phyloP scores from a whole-genome alignment of 1,139 yeast genomes.

The Debaryomyces udenii region DNA sequence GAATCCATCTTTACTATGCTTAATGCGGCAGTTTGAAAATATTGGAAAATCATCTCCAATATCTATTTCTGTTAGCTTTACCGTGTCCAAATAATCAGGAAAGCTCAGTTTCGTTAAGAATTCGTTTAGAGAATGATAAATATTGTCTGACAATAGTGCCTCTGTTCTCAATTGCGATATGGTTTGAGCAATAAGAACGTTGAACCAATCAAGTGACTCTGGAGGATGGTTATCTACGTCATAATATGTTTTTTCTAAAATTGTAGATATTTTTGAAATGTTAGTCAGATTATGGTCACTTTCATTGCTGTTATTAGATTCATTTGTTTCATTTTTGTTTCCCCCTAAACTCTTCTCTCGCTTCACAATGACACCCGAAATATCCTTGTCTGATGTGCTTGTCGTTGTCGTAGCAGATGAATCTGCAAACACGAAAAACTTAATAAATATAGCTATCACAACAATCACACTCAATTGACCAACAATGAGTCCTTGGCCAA shows the following conservation, averaged over 20 bases:
- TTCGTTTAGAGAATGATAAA: slow-evolving; percentile 72
- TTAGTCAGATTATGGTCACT: slow-evolving; percentile 15
- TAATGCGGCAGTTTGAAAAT: slow-evolving; percentile 87
- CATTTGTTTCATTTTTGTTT: slow-evolving; percentile 18
- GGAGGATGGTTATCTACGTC: slow-evolving; percentile 85
- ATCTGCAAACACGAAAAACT: slow-evolving; percentile 89
- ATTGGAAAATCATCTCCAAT: slow-evolving; percentile 96
- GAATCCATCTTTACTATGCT: slow-evolving; percentile 50
- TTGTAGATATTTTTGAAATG: slow-evolving; percentile 35
- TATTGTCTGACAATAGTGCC: slow-evolving; percentile 81
- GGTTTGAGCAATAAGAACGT: slow-evolving; percentile 89
- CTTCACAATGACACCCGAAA: slow-evolving; percentile 42
- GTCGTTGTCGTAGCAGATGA: slow-evolving; percentile 43
- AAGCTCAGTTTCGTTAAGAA: slow-evolving; percentile 52
- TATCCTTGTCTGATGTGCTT: slow-evolving; percentile 32
- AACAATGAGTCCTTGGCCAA: slow-evolving; percentile 72
- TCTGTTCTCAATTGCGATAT: slow-evolving; percentile 85
- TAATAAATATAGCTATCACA: slow-evolving; percentile 72
- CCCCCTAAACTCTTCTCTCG: slow-evolving; percentile 24
- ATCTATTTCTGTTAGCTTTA: slow-evolving; percentile 82
- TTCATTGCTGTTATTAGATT: slow-evolving; percentile 27
- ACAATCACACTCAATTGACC: slow-evolving; percentile 87
- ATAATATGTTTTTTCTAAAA: slow-evolving; percentile 88
- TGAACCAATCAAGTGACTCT: slow-evolving; percentile 96
- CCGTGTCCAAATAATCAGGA: slow-evolving; percentile 81